Evolutionary conservation across 495 filamentous ascomycete species (phyloP).

Genomic region (Podospora pseudocomata): DNA sequence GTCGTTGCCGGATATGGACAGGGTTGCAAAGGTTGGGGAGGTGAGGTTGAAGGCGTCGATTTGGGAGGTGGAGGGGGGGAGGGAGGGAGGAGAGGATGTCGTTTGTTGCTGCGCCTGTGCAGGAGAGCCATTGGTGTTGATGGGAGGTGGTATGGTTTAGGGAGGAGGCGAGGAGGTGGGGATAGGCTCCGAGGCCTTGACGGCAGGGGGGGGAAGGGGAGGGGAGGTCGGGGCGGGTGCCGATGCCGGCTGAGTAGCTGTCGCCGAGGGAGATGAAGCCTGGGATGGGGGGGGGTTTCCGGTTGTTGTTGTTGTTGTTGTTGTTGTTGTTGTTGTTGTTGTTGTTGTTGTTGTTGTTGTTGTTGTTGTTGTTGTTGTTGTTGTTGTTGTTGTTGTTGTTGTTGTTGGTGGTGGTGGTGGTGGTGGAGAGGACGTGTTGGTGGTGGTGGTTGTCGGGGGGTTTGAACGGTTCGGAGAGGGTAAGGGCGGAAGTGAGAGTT

Average conservation of each 20-base stretch:
- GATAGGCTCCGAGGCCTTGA: constrained; percentile 37
- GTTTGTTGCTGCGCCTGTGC: constrained; percentile 37
- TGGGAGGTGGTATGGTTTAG: constrained; percentile 15
- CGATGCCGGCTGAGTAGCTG: constrained; percentile 49
- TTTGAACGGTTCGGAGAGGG: constrained; percentile 1
- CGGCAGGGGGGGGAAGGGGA: constrained; percentile 38
- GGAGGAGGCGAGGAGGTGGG: constrained; percentile 34
- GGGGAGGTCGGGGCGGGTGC: constrained; percentile 33
- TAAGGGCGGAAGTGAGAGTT: background rate
- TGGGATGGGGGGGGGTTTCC: background rate
- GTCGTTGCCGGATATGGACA: constrained; percentile 50
- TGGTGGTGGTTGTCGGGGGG: background rate
- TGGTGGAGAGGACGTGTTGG: background rate
- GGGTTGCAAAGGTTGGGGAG: constrained; percentile 36
- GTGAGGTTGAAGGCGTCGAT: constrained; percentile 35
- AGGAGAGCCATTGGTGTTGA: constrained; percentile 40
- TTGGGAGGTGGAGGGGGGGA: constrained; percentile 28
- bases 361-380: background rate
- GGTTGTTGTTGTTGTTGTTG: background rate
- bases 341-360: background rate
- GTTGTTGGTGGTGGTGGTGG: background rate
- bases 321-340: background rate
- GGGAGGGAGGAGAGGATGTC: constrained; percentile 31
- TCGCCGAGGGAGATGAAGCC: constrained; percentile 47
- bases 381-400: background rate